Conservation (phyloP, 2,329 filamentous ascomycete species). For the Colletotrichum ledebouriae region DNA sequence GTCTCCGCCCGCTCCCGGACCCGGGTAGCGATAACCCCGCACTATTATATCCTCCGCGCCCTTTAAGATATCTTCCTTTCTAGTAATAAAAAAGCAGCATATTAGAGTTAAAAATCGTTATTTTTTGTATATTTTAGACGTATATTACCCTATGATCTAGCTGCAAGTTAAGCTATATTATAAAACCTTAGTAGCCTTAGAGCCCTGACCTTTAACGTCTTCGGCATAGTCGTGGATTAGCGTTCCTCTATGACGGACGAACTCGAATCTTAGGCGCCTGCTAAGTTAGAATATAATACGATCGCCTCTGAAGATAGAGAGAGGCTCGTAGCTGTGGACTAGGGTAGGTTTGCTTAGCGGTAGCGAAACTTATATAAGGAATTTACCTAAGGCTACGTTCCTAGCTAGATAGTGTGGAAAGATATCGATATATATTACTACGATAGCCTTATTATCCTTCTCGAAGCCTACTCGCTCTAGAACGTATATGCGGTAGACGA, state of each 20-base stretch:
- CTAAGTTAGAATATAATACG: slow-evolving; percentile 58
- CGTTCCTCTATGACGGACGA: slow-evolving; percentile 73
- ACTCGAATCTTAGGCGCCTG: slow-evolving; percentile 64
- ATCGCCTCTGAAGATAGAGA: slow-evolving; percentile 59
- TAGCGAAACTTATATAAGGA: slow-evolving; percentile 75
- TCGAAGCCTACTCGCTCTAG: slow-evolving; percentile 67
- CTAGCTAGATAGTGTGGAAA: slow-evolving; percentile 67
- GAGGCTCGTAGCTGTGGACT: slow-evolving; percentile 68
- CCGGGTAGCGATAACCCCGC: too few species aligned
- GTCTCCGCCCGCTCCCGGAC: too few species aligned
- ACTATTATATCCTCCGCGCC: too few species aligned
- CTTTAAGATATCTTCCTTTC: too few species aligned
- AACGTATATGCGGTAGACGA: slow-evolving; percentile 76
- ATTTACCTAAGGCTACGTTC: slow-evolving; percentile 70
- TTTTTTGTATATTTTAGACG: too few species aligned
- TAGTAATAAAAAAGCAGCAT: too few species aligned
- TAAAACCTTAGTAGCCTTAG: slow-evolving; percentile 53
- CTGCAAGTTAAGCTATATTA: background rate
- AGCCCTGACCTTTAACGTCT: slow-evolving; percentile 80
- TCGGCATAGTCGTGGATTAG: slow-evolving; percentile 87
- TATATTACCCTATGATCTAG: too few species aligned
- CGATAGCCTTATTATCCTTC: slow-evolving; percentile 70
- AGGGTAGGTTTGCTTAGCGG: slow-evolving; percentile 75
- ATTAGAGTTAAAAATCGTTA: too few species aligned
- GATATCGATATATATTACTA: slow-evolving; percentile 81